Evolutionary conservation across 192 early-diverging fungal genomes (phyloP).

Genomic region (Entrophospora sp.): DNA sequence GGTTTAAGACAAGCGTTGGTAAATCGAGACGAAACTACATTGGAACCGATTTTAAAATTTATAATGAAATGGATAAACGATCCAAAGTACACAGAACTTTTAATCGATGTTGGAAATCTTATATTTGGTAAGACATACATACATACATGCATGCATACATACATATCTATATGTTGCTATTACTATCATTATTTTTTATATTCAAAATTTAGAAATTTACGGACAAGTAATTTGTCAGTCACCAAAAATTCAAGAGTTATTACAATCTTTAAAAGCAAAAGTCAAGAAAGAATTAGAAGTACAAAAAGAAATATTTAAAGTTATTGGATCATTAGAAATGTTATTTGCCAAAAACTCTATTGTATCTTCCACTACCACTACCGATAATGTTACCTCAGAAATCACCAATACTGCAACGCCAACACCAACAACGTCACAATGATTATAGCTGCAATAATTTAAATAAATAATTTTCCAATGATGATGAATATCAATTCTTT

Average conservation of each 20-base stretch:
- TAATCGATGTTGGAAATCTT: conserved; percentile 72
- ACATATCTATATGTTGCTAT: too few species aligned
- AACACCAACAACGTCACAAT: too few species aligned
- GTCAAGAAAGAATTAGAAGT: conserved; percentile 68
- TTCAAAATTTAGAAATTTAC: conserved; percentile 83
- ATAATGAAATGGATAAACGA: conserved; percentile 71
- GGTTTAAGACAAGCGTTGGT: conserved; percentile 69
- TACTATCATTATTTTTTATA: too few species aligned
- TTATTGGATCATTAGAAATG: conserved; percentile 79
- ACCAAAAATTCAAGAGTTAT: conserved; percentile 67
- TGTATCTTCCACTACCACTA: too few species aligned
- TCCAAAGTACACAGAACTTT: conserved; percentile 64
- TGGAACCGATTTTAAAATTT: conserved; percentile 81
- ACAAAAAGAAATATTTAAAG: conserved; percentile 68
- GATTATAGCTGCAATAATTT: too few species aligned
- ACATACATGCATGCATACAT: too few species aligned
- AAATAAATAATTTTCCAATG: too few species aligned
- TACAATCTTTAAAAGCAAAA: conserved; percentile 59
- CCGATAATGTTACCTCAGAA: too few species aligned
- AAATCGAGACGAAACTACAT: conserved; percentile 77
- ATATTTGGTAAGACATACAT: conserved; percentile 68
- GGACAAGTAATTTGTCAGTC: conserved; percentile 71
- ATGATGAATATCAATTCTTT: too few species aligned
- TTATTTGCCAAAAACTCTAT: too few species aligned
- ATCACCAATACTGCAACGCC: too few species aligned